phyloP scores from a whole-genome alignment of 2,329 filamentous ascomycete genomes.

The Teratosphaeria destructans region DNA sequence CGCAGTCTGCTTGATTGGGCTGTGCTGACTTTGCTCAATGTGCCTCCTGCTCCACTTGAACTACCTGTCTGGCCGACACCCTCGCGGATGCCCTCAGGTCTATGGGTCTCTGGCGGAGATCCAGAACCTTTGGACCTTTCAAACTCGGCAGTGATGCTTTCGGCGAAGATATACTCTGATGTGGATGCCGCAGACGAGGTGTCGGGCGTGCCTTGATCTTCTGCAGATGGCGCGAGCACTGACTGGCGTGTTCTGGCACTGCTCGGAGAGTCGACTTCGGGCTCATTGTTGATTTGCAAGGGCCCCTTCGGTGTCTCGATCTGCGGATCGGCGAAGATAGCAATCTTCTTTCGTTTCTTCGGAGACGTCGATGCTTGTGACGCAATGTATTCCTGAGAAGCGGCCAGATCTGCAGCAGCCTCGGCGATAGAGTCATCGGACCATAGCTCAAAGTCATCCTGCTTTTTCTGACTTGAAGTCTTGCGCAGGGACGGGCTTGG shows the following conservation, averaged over 20 bases:
- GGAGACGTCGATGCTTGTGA: slow-evolving; percentile 9
- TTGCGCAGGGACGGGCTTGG: slow-evolving; percentile 32
- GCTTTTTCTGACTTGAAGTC: slow-evolving; percentile 22
- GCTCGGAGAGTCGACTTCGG: slow-evolving; percentile 3
- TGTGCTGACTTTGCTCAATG: slow-evolving; percentile 10
- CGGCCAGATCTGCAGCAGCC: slow-evolving; percentile 27
- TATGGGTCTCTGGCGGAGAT: background rate
- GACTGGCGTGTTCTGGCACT: background rate
- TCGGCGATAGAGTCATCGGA: slow-evolving; percentile 40
- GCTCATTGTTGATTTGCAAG: background rate
- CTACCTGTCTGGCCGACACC: background rate
- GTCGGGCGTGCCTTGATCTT: slow-evolving; percentile 9
- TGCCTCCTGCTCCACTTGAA: background rate
- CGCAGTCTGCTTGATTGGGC: slow-evolving; percentile 6
- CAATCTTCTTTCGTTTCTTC: slow-evolving; percentile 21
- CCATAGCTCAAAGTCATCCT: slow-evolving; percentile 35
- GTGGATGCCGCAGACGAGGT: slow-evolving; percentile 15
- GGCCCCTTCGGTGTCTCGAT: background rate
- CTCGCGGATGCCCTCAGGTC: background rate
- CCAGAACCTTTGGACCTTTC: background rate
- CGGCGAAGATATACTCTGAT: slow-evolving; percentile 13
- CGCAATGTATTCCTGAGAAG: slow-evolving; percentile 5
- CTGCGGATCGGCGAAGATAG: slow-evolving; percentile 15
- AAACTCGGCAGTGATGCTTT: slow-evolving; percentile 14
- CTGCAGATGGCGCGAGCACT: slow-evolving; percentile 4